phyloP scores from a whole-genome alignment of 306 rosid genomes.

The Quercus aquifolioides region DNA sequence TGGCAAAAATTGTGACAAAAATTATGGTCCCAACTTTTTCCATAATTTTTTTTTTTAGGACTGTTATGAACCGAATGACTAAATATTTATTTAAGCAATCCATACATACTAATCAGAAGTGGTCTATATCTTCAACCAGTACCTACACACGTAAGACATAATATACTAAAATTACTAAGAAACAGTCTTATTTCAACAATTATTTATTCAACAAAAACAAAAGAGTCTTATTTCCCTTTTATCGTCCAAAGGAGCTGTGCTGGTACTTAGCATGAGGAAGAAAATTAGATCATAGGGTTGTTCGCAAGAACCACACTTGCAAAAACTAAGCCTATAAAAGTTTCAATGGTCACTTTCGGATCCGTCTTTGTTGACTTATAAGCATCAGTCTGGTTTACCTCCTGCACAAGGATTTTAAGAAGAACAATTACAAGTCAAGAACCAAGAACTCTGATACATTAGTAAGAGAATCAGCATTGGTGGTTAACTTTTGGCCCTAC shows the following conservation, averaged over 20 bases:
- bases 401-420: constrained; percentile 38
- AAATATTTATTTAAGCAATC: no score
- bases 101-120: no score
- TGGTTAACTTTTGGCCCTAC: no score
- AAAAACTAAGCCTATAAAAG: neutral
- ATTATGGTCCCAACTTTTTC: accelerated
- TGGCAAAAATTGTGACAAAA: no score
- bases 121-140: no score
- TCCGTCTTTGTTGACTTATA: constrained; percentile 53
- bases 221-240: no score
- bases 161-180: no score
- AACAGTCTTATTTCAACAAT: no score
- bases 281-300: neutral
- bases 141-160: no score
- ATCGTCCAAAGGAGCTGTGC: neutral
- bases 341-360: constrained; percentile 30
- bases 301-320: neutral
- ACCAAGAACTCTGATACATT: neutral
- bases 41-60: no score
- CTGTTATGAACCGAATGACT: no score
- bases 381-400: constrained; percentile 58
- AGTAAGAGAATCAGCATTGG: neutral
- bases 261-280: constrained; percentile 29
- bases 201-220: no score
- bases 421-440: constrained; percentile 9